Evolutionary conservation across 1,284 basidiomycete species (phyloP).

Genomic region (Tetrapyrgos nigripes): DNA sequence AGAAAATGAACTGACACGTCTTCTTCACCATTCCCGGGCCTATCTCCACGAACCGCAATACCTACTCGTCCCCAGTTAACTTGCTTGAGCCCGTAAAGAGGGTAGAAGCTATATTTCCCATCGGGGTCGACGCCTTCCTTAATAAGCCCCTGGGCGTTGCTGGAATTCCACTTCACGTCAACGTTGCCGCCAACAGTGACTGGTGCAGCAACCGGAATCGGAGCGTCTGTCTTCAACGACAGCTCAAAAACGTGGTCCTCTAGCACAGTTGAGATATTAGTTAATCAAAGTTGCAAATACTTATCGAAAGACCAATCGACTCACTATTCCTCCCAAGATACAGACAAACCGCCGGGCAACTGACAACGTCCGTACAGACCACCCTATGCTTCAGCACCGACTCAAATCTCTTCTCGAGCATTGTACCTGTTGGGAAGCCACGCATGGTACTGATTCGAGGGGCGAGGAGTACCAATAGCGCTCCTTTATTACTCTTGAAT

Average conservation of each 20-base stretch:
- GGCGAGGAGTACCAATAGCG: background rate
- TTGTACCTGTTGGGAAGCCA: background rate
- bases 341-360: background rate
- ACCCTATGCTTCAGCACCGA: background rate
- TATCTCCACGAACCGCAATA: too few relatives aligned
- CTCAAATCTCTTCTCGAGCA: background rate
- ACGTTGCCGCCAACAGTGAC: background rate
- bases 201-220: background rate
- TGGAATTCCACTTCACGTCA: too few relatives aligned
- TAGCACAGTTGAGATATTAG: background rate
- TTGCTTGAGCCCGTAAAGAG: too few relatives aligned
- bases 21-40: too few relatives aligned
- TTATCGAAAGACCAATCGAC: background rate
- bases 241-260: background rate
- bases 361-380: constrained; percentile 1
- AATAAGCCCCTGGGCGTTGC: too few relatives aligned
- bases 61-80: too few relatives aligned
- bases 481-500: background rate
- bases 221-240: background rate
- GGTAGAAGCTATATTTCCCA: too few relatives aligned
- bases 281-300: background rate
- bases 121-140: too few relatives aligned
- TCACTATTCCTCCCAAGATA: background rate
- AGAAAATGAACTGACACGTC: too few relatives aligned
- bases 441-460: background rate